Evolutionary conservation across 2,329 filamentous ascomycete species (phyloP).

Genomic region (Cladophialophora carrionii): DNA sequence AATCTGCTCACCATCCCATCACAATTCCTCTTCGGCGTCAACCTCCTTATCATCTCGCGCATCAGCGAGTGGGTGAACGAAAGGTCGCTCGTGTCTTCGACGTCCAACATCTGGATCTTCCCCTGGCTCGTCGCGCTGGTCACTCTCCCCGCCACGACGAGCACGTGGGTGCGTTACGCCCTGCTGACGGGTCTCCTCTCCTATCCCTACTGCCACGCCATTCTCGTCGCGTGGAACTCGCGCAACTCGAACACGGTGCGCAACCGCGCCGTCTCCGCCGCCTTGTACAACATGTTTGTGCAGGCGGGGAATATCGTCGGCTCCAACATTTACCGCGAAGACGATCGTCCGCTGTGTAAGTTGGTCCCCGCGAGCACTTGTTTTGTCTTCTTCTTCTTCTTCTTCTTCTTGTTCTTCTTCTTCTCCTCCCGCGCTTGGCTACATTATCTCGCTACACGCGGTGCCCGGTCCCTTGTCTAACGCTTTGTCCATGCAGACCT

Average conservation of each 20-base stretch:
- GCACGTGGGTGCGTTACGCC: constrained; percentile 56
- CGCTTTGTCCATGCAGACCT: too few relatives aligned
- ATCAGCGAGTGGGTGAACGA: constrained; percentile 59
- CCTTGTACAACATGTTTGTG: constrained; percentile 48
- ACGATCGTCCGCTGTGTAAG: constrained; percentile 59
- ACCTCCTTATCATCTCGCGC: constrained; percentile 50
- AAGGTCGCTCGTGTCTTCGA: constrained; percentile 55
- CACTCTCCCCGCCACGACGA: constrained; percentile 49
- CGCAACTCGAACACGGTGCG: constrained; percentile 47
- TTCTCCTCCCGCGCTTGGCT: too few relatives aligned
- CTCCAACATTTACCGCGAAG: constrained; percentile 51
- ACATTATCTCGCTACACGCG: too few relatives aligned
- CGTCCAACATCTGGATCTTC: constrained; percentile 58
- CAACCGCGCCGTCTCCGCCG: constrained; percentile 46
- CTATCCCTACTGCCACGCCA: constrained; percentile 60
- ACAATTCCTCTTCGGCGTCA: constrained; percentile 44
- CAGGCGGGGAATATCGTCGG: constrained; percentile 45
- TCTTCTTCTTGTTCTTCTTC: too few relatives aligned
- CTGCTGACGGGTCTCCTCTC: constrained; percentile 58
- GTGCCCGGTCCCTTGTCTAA: too few relatives aligned
- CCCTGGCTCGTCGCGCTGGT: constrained; percentile 58
- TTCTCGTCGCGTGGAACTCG: constrained; percentile 51
- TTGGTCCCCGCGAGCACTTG: constrained; percentile 12
- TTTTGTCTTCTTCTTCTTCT: constrained; percentile 39
- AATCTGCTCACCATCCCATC: constrained; percentile 65